These are phyloP conservation scores for Colletotrichum salicis DNA, from an alignment of 2,329 filamentous ascomycete species.

Conservation along the genomic window DNA sequence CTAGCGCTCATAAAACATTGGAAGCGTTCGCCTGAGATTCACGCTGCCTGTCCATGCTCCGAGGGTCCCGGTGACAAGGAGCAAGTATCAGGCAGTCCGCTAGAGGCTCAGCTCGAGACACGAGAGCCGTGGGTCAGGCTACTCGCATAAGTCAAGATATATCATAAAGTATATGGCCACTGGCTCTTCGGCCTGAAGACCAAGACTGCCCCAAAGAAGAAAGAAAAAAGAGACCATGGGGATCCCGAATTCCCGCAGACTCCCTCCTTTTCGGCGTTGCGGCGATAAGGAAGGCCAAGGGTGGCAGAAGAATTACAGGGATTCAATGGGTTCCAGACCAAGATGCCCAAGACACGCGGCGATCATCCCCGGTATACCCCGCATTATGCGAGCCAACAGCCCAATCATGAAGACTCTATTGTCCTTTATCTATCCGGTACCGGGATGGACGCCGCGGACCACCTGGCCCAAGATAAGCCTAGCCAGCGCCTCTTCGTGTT, in stretches of 20 bases:
- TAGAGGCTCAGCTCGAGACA: background rate
- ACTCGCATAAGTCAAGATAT: background rate
- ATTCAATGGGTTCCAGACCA: slow-evolving; percentile 1
- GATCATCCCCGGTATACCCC: slow-evolving; percentile 14
- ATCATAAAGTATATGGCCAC: background rate
- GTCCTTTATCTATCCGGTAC: slow-evolving; percentile 16
- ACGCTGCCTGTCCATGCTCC: too few relatives aligned
- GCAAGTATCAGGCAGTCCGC: too few relatives aligned
- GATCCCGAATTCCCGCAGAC: slow-evolving; percentile 19
- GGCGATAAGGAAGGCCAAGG: slow-evolving; percentile 15
- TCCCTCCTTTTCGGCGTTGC: background rate
- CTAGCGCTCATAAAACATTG: too few relatives aligned
- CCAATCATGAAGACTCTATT: slow-evolving; percentile 10
- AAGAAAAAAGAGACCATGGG: background rate
- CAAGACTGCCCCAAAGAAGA: background rate
- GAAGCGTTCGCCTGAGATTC: too few relatives aligned
- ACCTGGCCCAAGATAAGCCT: slow-evolving; percentile 13
- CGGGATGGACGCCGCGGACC: background rate
- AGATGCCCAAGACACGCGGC: slow-evolving; percentile 2
- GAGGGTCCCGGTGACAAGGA: too few relatives aligned
- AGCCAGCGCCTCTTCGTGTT: background rate
- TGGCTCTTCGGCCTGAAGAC: background rate
- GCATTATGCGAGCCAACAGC: slow-evolving; percentile 6
- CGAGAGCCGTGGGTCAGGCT: background rate
- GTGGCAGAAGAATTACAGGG: background rate